These are phyloP conservation scores for Baorangia bicolor DNA, from an alignment of 768 basidiomycete species.

Conservation along the genomic window DNA sequence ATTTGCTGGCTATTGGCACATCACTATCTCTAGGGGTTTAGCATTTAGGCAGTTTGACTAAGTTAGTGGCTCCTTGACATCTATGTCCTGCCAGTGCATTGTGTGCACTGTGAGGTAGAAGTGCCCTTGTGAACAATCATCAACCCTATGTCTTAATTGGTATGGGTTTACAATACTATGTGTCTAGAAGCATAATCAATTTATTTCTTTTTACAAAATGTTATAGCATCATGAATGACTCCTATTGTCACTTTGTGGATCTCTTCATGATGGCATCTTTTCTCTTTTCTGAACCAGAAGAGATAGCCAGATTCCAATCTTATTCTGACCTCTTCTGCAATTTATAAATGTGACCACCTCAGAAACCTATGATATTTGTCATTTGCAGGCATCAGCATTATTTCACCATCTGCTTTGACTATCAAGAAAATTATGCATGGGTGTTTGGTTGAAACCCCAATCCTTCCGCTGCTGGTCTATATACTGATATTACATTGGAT, in stretches of 20 bases:
- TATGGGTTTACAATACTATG: no score
- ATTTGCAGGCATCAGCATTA: conserved; percentile 5
- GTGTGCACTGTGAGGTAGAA: no score
- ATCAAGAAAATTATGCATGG: conserved; percentile 3
- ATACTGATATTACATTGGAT: background rate
- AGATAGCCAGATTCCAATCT: background rate
- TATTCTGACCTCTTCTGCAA: background rate
- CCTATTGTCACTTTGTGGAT: background rate
- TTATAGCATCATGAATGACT: background rate
- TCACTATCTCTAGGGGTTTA: no score
- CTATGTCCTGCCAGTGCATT: no score
- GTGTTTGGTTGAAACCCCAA: background rate
- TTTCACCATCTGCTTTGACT: conserved; percentile 7
- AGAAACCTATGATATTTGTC: conserved; percentile 1
- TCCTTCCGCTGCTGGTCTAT: background rate
- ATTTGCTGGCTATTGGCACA: no score
- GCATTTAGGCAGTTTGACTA: no score
- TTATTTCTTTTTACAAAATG: background rate
- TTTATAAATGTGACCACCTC: background rate
- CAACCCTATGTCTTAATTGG: no score
- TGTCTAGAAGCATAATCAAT: conserved; percentile 2
- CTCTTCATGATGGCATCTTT: background rate
- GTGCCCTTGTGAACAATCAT: no score
- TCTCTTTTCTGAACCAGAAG: background rate
- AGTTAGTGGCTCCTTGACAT: no score